A percentile compares a stretch with the other conserved stretches of the same genome.
These are phyloP conservation scores for Sphaerulina populicola DNA, from an alignment of 2,329 filamentous ascomycete species.

Conservation along the genomic window DNA sequence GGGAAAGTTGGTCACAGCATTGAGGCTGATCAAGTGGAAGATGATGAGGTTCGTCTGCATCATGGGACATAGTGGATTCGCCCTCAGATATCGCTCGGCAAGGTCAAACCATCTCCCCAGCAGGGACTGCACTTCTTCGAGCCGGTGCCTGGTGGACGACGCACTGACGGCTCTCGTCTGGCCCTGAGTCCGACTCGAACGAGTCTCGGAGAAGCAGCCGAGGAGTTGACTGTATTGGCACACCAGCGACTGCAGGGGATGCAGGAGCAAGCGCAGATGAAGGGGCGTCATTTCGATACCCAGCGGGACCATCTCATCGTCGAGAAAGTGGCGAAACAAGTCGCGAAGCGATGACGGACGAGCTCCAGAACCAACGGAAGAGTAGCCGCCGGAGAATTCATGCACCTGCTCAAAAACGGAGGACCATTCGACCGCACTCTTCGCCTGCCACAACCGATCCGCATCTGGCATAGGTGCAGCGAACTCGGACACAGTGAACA, in stretches of 20 bases:
- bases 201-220: slow-evolving; percentile 54
- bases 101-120: slow-evolving; percentile 61
- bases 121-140: slow-evolving; percentile 57
- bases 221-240: slow-evolving; percentile 58
- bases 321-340: slow-evolving; percentile 59
- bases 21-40: slow-evolving; percentile 63
- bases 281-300: slow-evolving; percentile 47
- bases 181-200: slow-evolving; percentile 40
- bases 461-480: slow-evolving; percentile 56
- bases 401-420: slow-evolving; percentile 52
- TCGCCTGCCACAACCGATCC: slow-evolving; percentile 56
- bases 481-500: slow-evolving; percentile 59
- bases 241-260: slow-evolving; percentile 58
- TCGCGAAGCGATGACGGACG: slow-evolving; percentile 53
- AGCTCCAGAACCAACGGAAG: slow-evolving; percentile 47
- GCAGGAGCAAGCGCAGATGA: slow-evolving; percentile 58
- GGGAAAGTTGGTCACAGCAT: slow-evolving; percentile 58
- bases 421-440: slow-evolving; percentile 52
- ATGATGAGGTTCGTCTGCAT: slow-evolving; percentile 59
- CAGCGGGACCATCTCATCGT: slow-evolving; percentile 51
- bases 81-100: slow-evolving; percentile 49
- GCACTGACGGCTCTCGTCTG: slow-evolving; percentile 46
- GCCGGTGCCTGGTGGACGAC: slow-evolving; percentile 50
- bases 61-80: slow-evolving; percentile 50
- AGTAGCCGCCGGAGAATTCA: slow-evolving; percentile 46